Conservation (phyloP, 139 green algal species). For the Ettlia oleoabundans region DNA sequence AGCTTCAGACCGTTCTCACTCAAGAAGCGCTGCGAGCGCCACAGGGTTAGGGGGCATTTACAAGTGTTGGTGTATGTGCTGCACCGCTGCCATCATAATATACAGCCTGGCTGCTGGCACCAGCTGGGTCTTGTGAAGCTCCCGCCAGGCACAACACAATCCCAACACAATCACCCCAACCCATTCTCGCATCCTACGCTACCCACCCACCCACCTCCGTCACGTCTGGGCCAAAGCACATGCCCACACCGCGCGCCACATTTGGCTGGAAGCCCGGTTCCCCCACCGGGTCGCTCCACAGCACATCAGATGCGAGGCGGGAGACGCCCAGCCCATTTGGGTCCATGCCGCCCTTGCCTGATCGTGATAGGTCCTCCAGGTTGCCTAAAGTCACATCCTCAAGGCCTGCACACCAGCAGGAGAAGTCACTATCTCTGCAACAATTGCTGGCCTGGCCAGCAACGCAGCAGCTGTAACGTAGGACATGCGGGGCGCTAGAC, state of each 20-base stretch:
- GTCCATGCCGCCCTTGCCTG: constrained; percentile 83
- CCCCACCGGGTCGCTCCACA: constrained; percentile 91
- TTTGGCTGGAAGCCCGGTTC: constrained; percentile 79
- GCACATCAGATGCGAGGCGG: constrained; percentile 82
- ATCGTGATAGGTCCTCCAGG: constrained; percentile 72
- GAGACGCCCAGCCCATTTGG: constrained; percentile 68
- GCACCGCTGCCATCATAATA: no score
- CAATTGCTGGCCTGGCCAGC: no score
- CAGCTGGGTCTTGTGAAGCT: no score
- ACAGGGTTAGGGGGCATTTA: not conserved
- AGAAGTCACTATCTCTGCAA: no score
- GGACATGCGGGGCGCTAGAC: no score
- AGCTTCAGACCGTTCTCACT: constrained; percentile 64
- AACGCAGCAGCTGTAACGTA: no score
- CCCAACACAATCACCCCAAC: no score
- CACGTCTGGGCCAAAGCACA: constrained; percentile 90
- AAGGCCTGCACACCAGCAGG: not conserved
- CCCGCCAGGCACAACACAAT: no score
- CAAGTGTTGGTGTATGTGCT: no score
- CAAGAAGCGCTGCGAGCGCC: constrained; percentile 56
- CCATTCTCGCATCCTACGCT: no score
- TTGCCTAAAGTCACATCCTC: constrained; percentile 56
- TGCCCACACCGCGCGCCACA: constrained; percentile 82
- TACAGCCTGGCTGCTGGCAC: no score
- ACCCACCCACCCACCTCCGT: constrained; percentile 66